These are phyloP conservation scores for Nyssa sinensis DNA, from an alignment of 148 eudicot genomes.

Conservation along the genomic window DNA sequence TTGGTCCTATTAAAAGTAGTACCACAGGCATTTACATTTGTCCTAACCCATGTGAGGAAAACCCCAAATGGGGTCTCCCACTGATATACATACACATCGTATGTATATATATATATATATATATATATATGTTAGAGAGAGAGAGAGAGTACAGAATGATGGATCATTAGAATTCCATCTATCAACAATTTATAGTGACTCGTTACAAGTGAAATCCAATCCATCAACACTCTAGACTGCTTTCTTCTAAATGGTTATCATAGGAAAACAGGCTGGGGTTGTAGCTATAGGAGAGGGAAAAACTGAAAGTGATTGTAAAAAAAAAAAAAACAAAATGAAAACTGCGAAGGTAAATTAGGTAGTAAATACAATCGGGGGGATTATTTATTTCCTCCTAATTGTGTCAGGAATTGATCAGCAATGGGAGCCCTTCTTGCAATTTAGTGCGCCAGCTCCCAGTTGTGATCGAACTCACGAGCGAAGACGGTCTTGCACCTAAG, in stretches of 20 bases:
- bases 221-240: not conserved
- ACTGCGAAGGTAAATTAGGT: not conserved
- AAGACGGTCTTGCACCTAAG: constrained; percentile 55
- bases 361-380: not conserved
- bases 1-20: not conserved
- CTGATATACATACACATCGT: not conserved
- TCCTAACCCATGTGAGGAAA: not conserved
- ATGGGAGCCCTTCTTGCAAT: constrained; percentile 46
- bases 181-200: not conserved
- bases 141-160: not conserved
- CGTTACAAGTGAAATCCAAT: not conserved
- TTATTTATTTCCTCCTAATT: not conserved
- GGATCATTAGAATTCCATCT: not conserved
- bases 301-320: not conserved
- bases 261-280: constrained; percentile 18
- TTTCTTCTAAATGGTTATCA: not conserved
- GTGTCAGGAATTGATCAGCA: constrained; percentile 27
- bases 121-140: too few relatives aligned
- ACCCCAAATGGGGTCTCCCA: not conserved
- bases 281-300: not conserved
- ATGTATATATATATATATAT: not conserved
- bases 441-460: constrained; percentile 48
- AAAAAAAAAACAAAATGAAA: not conserved
- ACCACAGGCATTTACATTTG: not conserved
- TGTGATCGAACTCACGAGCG: constrained; percentile 51